Percentiles rank a stretch among this genome's conserved stretches.
phyloP scores from a whole-genome alignment of 2,329 filamentous ascomycete species.

The Penicillium concentricum region DNA sequence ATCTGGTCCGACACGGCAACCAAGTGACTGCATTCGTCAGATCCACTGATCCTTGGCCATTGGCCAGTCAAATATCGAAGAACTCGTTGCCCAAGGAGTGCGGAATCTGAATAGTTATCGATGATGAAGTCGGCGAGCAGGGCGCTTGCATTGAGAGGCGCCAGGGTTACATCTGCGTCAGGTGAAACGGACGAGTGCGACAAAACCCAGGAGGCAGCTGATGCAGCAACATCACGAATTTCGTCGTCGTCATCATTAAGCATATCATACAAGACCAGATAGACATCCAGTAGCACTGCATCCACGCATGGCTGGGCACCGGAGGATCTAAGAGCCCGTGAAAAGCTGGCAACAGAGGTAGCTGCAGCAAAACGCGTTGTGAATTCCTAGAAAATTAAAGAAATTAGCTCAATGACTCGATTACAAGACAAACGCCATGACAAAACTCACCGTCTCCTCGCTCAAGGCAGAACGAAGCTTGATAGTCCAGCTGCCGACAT shows the following conservation, averaged over 20 bases:
- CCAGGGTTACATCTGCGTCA: conserved; percentile 34
- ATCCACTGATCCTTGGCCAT: conserved; percentile 25
- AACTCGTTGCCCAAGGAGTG: conserved; percentile 34
- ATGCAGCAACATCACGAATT: conserved; percentile 64
- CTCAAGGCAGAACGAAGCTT: conserved; percentile 39
- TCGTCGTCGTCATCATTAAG: conserved; percentile 93
- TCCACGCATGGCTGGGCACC: conserved; percentile 21
- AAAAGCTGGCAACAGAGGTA: conserved; percentile 35
- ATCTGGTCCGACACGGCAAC: conserved; percentile 32
- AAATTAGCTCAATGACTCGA: conserved; percentile 2
- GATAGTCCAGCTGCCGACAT: conserved; percentile 33
- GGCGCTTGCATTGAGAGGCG: conserved; percentile 51
- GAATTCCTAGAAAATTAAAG: conserved; percentile 32
- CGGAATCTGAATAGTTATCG: conserved; percentile 33
- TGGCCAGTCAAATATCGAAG: conserved; percentile 42
- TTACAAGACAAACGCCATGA: neutral
- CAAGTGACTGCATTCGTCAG: conserved; percentile 13
- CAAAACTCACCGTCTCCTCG: conserved; percentile 42
- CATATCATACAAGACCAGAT: conserved; percentile 69
- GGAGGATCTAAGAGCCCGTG: conserved; percentile 43
- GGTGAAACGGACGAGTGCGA: conserved; percentile 34
- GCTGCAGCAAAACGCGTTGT: conserved; percentile 41
- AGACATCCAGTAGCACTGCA: conserved; percentile 52
- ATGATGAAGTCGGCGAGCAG: conserved; percentile 38
- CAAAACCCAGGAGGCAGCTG: conserved; percentile 38